Evolutionary conservation across 352 stramenopile species (phyloP).

Genomic region (Pythium sukuiense): DNA sequence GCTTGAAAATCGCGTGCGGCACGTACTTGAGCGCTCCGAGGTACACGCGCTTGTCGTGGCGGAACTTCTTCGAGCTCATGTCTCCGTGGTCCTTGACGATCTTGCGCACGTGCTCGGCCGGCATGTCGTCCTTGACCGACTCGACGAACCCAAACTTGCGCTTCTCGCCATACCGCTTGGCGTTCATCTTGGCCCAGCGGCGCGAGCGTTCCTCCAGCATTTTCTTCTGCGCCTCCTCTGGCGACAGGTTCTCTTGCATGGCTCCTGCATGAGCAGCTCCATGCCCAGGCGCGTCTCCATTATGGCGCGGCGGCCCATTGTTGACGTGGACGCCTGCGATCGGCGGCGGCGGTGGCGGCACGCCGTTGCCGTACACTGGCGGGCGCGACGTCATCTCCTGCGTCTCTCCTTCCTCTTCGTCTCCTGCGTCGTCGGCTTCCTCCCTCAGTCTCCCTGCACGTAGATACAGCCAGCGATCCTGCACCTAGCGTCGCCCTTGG

Average conservation of each 20-base stretch:
- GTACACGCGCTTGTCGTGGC: conserved; percentile 99
- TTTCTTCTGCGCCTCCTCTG: conserved; percentile 59
- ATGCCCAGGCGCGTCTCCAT: not conserved
- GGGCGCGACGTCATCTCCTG: conserved; percentile 4
- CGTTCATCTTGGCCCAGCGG: conserved; percentile 89
- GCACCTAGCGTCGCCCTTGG: conserved; percentile 12
- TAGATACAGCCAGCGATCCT: not conserved
- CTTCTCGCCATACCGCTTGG: conserved; percentile 94
- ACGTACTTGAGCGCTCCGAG: conserved; percentile 99
- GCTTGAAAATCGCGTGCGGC: conserved; percentile 98
- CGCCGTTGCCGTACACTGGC: conserved; percentile 24
- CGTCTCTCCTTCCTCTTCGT: not conserved
- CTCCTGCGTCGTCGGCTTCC: not conserved
- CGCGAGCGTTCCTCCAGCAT: conserved; percentile 80
- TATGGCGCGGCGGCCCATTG: conserved; percentile 5
- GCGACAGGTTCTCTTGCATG: conserved; percentile 18
- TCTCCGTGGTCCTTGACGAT: conserved; percentile 99
- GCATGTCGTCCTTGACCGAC: conserved; percentile 91
- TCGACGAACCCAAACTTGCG: conserved; percentile 94
- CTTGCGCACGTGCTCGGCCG: conserved; percentile 98
- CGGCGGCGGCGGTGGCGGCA: conserved; percentile 29
- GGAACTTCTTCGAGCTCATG: conserved; percentile 99
- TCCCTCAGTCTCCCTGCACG: not conserved
- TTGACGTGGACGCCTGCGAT: conserved; percentile 27
- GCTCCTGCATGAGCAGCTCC: not conserved